phyloP scores from a whole-genome alignment of 176 grass and related monocot genomes.

The Hsuehochloa calcarea region DNA sequence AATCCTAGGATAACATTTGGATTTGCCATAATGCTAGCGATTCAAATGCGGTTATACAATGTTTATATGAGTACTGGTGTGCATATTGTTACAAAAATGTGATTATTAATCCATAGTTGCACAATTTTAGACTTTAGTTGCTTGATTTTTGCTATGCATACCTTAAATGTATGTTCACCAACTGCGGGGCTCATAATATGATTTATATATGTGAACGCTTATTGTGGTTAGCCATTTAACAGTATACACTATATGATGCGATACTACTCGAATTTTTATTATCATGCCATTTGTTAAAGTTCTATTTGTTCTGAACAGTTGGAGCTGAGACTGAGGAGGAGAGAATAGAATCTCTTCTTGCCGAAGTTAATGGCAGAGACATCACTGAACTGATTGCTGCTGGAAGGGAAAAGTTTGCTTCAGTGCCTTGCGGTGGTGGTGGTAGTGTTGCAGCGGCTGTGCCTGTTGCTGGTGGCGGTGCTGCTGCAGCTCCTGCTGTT shows the following conservation, averaged over 20 bases:
- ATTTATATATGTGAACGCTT: no score
- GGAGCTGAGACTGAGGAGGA: slow-evolving; percentile 35
- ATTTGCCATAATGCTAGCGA: no score
- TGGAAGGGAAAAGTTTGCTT: slow-evolving; percentile 51
- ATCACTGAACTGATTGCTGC: slow-evolving; percentile 44
- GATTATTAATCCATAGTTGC: no score
- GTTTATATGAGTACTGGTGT: no score
- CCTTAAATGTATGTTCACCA: no score
- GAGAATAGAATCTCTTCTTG: slow-evolving; percentile 30
- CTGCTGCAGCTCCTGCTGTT: slow-evolving; percentile 28
- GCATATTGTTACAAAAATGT: no score
- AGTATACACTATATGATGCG: background rate
- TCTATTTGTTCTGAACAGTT: slow-evolving; percentile 10
- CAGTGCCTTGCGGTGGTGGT: slow-evolving; percentile 33
- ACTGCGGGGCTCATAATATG: no score
- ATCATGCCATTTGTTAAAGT: background rate
- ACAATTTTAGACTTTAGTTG: no score
- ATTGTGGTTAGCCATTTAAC: background rate
- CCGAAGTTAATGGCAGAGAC: slow-evolving; percentile 39
- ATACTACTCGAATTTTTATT: background rate
- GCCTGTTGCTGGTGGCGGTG: slow-evolving; percentile 4
- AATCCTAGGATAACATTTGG: no score
- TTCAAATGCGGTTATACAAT: no score
- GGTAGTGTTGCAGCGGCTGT: slow-evolving; percentile 7
- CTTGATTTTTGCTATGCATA: no score